phyloP scores from a whole-genome alignment of 805 yeast genomes.

The Candida tibetensis region DNA sequence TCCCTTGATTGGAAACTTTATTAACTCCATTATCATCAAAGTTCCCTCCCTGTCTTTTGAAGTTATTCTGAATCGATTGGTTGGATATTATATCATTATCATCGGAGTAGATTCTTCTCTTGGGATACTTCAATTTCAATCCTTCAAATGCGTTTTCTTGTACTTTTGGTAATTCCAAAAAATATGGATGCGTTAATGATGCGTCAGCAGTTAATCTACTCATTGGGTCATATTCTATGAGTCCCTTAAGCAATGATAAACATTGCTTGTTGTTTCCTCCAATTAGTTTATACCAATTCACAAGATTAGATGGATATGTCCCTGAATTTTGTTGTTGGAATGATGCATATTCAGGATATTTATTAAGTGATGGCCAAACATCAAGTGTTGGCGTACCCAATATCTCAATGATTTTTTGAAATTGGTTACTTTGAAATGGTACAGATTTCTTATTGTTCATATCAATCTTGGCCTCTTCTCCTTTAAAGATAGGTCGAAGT shows the following conservation, averaged over 20 bases:
- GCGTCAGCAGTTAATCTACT: constrained; percentile 73
- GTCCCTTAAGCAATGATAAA: constrained; percentile 55
- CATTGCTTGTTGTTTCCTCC: constrained; percentile 75
- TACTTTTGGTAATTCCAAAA: constrained; percentile 66
- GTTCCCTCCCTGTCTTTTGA: constrained; percentile 26
- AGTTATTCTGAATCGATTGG: constrained; percentile 18
- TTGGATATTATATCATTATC: constrained; percentile 68
- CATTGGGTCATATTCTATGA: constrained; percentile 82
- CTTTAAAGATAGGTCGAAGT: constrained; percentile 89
- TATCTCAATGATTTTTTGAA: constrained; percentile 88
- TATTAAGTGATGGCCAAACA: constrained; percentile 75
- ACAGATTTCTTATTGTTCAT: constrained; percentile 74
- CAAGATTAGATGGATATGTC: constrained; percentile 64
- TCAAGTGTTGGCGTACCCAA: constrained; percentile 80
- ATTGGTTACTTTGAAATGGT: constrained; percentile 91
- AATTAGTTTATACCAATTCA: constrained; percentile 81
- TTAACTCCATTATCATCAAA: constrained; percentile 8
- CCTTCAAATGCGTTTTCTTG: constrained; percentile 78
- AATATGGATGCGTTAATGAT: constrained; percentile 76
- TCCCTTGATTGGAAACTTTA: constrained; percentile 16
- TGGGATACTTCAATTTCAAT: constrained; percentile 71
- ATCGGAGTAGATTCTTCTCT: constrained; percentile 80
- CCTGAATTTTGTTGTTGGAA: constrained; percentile 52
- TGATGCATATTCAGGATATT: constrained; percentile 75
- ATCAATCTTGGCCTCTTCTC: constrained; percentile 96